Evolutionary conservation across 805 yeast genomes (phyloP).

Genomic region (Myxozyma monticola): DNA sequence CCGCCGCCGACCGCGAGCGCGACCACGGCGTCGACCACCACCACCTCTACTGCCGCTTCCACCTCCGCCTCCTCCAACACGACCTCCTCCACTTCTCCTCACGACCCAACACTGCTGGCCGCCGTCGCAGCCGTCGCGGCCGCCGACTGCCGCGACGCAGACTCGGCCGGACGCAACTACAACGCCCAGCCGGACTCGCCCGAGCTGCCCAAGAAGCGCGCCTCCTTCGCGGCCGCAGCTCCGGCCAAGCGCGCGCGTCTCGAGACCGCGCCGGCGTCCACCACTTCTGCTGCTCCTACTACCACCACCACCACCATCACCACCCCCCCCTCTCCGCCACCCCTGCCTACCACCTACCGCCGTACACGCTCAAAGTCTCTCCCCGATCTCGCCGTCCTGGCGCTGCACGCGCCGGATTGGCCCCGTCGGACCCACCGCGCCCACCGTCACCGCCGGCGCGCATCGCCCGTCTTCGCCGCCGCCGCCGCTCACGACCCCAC

Average conservation of each 20-base stretch:
- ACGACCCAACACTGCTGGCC: not conserved
- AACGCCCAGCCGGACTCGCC: not conserved
- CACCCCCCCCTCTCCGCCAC: not conserved
- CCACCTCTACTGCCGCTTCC: too few species aligned
- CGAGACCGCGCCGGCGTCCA: not conserved
- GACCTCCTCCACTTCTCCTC: too few species aligned
- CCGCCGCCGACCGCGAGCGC: not conserved
- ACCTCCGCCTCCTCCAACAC: too few species aligned
- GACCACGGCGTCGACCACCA: not conserved
- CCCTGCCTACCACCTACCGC: constrained; percentile 18
- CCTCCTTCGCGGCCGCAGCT: not conserved
- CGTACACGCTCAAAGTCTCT: constrained; percentile 29
- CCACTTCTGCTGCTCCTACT: not conserved
- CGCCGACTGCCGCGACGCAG: not conserved
- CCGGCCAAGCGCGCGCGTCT: too few species aligned
- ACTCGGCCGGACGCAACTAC: not conserved
- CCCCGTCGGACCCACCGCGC: not conserved
- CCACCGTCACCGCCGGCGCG: constrained; percentile 15
- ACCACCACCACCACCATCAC: not conserved
- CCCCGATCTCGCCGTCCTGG: constrained; percentile 22
- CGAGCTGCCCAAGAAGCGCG: not conserved
- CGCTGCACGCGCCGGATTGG: constrained; percentile 10
- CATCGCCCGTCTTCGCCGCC: constrained; percentile 1
- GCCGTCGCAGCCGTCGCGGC: constrained; percentile 8
- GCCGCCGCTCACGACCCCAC: not conserved